phyloP scores from a whole-genome alignment of 108 stramenopile species.

The Conticribra guillardii region DNA sequence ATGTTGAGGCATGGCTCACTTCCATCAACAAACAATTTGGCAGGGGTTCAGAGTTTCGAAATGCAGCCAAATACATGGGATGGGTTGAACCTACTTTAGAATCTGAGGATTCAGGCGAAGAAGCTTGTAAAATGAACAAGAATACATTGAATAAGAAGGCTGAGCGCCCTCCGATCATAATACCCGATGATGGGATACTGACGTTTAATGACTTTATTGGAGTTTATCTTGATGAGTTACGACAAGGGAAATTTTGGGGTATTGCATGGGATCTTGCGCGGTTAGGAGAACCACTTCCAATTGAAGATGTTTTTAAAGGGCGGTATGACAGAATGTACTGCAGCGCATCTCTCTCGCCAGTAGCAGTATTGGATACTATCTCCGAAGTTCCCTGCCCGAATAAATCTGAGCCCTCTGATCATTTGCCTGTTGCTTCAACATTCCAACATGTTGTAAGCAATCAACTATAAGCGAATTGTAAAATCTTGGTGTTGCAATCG shows the following conservation, averaged over 20 bases:
- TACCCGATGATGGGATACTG: conserved; percentile 71
- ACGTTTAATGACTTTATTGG: conserved; percentile 68
- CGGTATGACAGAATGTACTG: conserved; percentile 92
- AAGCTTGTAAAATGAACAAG: conserved; percentile 22
- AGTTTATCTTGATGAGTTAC: conserved; percentile 82
- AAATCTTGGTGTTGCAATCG: too few species aligned
- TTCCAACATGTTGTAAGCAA: too few species aligned
- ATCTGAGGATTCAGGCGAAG: conserved; percentile 29
- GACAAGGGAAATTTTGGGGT: conserved; percentile 94
- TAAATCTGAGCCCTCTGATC: conserved; percentile 85
- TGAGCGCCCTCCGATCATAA: conserved; percentile 44
- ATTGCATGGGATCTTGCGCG: conserved; percentile 88
- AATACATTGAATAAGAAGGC: conserved; percentile 15
- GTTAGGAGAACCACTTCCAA: conserved; percentile 78
- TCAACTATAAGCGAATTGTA: too few species aligned
- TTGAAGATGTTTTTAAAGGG: conserved; percentile 73
- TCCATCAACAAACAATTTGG: conserved; percentile 74
- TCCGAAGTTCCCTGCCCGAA: conserved; percentile 73
- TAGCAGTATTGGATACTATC: conserved; percentile 66
- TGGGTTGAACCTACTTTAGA: conserved; percentile 51
- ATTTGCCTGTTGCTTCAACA: conserved; percentile 86
- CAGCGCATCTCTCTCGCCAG: conserved; percentile 51
- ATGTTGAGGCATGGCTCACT: conserved; percentile 86
- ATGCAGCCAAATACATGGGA: conserved; percentile 74
- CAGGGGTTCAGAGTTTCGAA: conserved; percentile 81